Evolutionary conservation across 169 alveolate genomes (phyloP), one percentile per base, ranked within the genome.

Genomic region (Cardiosporidium cionae): DNA sequence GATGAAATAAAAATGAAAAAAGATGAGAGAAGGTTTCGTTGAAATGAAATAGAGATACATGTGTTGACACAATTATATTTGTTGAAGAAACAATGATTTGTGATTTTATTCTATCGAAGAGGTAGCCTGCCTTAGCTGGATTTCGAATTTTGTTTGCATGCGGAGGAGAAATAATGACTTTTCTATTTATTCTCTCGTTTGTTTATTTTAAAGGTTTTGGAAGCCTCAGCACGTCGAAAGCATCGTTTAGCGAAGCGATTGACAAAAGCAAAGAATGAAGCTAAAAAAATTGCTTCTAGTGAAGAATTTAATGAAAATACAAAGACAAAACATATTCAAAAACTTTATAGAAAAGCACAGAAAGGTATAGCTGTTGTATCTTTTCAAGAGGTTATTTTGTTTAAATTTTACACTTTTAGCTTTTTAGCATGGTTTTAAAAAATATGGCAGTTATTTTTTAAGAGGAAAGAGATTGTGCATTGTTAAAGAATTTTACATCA

Each of bases 311-410:
- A 52, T 9, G 84, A 72, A n/a, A 63, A 54, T 0, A 52, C 65
- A n/a, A 70, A 77, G 69, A 79, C 74, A 23, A 25, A 62, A 7
- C 62, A 63, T 25, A 70, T 78, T 63, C 77, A 72, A n/a, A 69
- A 65, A 34, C 44, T 77, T 34, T 9, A 53, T 2, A 6, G 58
- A 16, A 69, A 70, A 34, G 74, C 76, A 23, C 2, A 63, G 6
- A 16, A 23, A 9, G 73, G 80, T 73, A 7, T 1, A 62, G 52
- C 28, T 0, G 7, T 0, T 0, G 22, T 4, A 29, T 0, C n/a
- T 3, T 22, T 32, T 64, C 2, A 7, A 22, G 6, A 4, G 4
- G 70, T 4, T 2, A 22, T 33, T 28, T 3, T 1, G 44, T 1
- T 25, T 6, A 32, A 64, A 37, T 4, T 29, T 0, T 3, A 2